Evolutionary conservation across 2,329 filamentous ascomycete species (phyloP), one percentile per base, ranked within the genome.

Genomic region (Trichoderma afroharzianum): DNA sequence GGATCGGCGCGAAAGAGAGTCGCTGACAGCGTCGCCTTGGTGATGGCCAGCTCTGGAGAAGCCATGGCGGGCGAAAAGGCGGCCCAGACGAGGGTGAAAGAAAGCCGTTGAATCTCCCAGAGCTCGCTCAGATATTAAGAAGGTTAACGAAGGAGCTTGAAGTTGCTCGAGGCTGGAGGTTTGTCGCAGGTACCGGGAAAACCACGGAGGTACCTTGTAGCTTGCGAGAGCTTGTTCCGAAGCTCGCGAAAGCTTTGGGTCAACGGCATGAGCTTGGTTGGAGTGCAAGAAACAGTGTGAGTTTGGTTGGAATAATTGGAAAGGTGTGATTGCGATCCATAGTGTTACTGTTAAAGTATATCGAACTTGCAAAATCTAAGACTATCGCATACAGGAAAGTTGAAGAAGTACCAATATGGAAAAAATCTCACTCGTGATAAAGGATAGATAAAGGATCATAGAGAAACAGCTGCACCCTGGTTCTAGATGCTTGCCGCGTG

Each of bases 11-110:
- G 90, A 71, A 95, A 87, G 55, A 95, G 88, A 11, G 90, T 87
- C 30, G 92, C 92, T 7, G 90, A 88, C 75, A 96, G 88, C n/a
- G 92, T 88, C 53, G 93, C 92, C 83, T 93, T 95, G 74, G 92
- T 90, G 75, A 95, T 93, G 76, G 91, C 91, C 72, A 95, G 82
- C 80, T 93, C 88, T 76, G 92, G 90, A 58, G 89, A 89, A 21
- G 89, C 86, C 90, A 93, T 92, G 64, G 73, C 75, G 66, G 57
- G n/a, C 63, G 67, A 50, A n/a, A 3, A 33, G n/a, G 66, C 18
- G 55, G 67, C 53, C 67, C 47, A 30, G 36, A 14, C 18, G 9
- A 53, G 63, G 58, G 66, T 64, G 50, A 36, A 66, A 33, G 33
- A 15, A 15, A 14, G 66, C 26, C 55, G 58, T 58, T 68, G 30